Evolutionary conservation across 768 basidiomycete genomes (phyloP).

Genomic region (Mycena sanguinolenta): DNA sequence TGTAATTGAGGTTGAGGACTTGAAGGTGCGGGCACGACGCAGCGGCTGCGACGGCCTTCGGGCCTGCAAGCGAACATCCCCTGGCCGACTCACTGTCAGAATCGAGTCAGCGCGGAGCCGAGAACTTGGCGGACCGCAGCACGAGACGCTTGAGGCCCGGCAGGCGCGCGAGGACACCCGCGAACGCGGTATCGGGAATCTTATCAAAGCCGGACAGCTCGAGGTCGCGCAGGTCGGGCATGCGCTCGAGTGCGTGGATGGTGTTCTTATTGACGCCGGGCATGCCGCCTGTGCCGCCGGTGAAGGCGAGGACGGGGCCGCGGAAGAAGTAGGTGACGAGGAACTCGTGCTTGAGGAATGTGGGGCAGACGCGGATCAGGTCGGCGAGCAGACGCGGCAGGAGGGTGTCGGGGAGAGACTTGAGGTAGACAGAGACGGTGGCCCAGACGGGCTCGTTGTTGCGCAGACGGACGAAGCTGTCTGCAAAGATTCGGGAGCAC

Average conservation of each 20-base stretch:
- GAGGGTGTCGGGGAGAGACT: slow-evolving; percentile 64
- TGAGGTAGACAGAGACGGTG: slow-evolving; percentile 54
- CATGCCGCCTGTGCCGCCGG: slow-evolving; percentile 58
- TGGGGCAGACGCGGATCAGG: slow-evolving; percentile 64
- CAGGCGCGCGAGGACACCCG: slow-evolving; percentile 60
- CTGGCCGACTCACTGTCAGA: slow-evolving; percentile 52
- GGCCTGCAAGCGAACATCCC: slow-evolving; percentile 70
- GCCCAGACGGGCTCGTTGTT: slow-evolving; percentile 56
- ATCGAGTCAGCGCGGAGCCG: neutral
- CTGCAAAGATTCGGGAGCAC: slow-evolving; percentile 66
- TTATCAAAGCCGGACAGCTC: slow-evolving; percentile 66
- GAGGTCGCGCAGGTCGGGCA: slow-evolving; percentile 60
- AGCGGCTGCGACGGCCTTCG: slow-evolving; percentile 59
- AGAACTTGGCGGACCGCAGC: slow-evolving; percentile 65
- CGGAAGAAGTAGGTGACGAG: slow-evolving; percentile 74
- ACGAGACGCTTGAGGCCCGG: slow-evolving; percentile 61
- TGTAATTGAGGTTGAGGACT: slow-evolving; percentile 72
- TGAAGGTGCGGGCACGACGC: slow-evolving; percentile 58
- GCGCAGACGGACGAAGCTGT: slow-evolving; percentile 56
- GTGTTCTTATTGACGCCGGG: slow-evolving; percentile 68
- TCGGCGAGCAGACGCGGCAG: slow-evolving; percentile 65
- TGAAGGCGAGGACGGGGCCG: slow-evolving; percentile 63
- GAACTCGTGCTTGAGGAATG: slow-evolving; percentile 64
- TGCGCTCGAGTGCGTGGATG: slow-evolving; percentile 56
- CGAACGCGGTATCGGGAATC: slow-evolving; percentile 65